Evolutionary conservation across 2,329 filamentous ascomycete genomes (phyloP), one percentile per base, ranked within the genome.

Genomic region (Diplodia intermedia): DNA sequence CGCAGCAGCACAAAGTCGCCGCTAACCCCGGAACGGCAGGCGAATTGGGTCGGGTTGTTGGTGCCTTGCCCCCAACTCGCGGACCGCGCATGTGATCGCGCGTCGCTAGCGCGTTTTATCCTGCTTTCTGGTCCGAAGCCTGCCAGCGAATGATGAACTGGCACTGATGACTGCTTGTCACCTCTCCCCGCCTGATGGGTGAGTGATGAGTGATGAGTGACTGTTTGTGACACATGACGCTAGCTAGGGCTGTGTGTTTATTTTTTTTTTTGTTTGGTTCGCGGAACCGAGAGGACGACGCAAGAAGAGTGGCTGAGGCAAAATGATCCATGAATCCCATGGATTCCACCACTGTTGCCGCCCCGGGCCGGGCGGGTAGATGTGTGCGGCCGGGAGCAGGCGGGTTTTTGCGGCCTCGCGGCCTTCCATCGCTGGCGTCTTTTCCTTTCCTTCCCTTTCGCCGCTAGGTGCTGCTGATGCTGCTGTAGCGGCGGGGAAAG

Each of bases 51-150:
- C 23, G 23, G n/a, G n/a, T n/a, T n/a, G n/a, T n/a, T n/a, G n/a
- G 23, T 26, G n/a, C 15, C 12, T 40, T 18, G 33, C 8, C 31
- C 29, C 26, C 26, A 55, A 11, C 8, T 29, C 5, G 36, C 26
- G 14, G 1, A 26, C 11, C 26, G 20, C 23, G 40, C 57, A 62
- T 31, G 31, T 62, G 57, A 26, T 18, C 57, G 57, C 57, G 57
- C 57, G 57, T 49, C 8, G n/a, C 29, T 62, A 62, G 57, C 57
- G 57, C 57, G 57, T 49, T 62, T 60, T 29, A 9, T 23, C 20
- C 11, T 53, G 50, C 26, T 29, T 36, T 38, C 29, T 20, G 18
- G 9, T 18, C 53, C n/a, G 55, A 20, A 36, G 53, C 14, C 15
- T 4, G 3, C 15, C 6, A 18, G 50, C 50, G 23, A n/a, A 47